These are phyloP conservation scores for Lepidopterella palustris DNA, from an alignment of 495 filamentous ascomycete genomes.

Conservation along the genomic window DNA sequence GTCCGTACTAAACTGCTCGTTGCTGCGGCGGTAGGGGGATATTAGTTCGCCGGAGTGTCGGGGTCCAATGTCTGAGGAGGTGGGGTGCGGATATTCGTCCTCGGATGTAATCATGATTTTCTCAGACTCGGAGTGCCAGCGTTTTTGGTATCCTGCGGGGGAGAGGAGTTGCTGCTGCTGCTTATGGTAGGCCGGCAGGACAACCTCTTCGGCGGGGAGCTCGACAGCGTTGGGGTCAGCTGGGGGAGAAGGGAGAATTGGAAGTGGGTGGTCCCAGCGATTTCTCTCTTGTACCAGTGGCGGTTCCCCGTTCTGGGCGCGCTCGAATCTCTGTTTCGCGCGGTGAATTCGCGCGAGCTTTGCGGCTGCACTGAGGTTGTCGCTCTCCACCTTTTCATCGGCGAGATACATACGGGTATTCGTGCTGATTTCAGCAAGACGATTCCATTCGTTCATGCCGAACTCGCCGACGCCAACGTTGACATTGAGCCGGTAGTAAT, in stretches of 20 bases:
- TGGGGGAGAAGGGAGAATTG: conserved; percentile 31
- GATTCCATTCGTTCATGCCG: conserved; percentile 97
- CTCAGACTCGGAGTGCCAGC: conserved; percentile 41
- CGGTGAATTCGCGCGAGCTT: conserved; percentile 79
- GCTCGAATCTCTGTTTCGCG: conserved; percentile 48
- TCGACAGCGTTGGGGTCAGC: conserved; percentile 52
- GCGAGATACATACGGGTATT: conserved; percentile 79
- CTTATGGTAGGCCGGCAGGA: conserved; percentile 28
- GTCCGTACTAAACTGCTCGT: conserved; percentile 27
- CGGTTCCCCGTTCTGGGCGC: conserved; percentile 17
- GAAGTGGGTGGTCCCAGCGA: conserved; percentile 31
- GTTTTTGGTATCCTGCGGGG: conserved; percentile 32
- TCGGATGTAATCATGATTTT: conserved; percentile 55
- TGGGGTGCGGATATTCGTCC: conserved; percentile 50
- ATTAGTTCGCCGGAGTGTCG: conserved; percentile 24
- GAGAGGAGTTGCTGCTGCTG: conserved; percentile 17
- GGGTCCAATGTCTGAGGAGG: conserved; percentile 26
- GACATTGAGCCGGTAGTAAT: conserved; percentile 96
- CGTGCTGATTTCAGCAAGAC: conserved; percentile 86
- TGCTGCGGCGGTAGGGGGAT: conserved; percentile 36
- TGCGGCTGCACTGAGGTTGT: conserved; percentile 67
- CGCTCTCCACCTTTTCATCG: conserved; percentile 60
- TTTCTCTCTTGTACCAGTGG: neutral
- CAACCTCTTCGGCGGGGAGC: conserved; percentile 54
- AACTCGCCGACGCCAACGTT: conserved; percentile 97